Evolutionary conservation across 306 rosid species (phyloP).

Genomic region (Urtica urens): DNA sequence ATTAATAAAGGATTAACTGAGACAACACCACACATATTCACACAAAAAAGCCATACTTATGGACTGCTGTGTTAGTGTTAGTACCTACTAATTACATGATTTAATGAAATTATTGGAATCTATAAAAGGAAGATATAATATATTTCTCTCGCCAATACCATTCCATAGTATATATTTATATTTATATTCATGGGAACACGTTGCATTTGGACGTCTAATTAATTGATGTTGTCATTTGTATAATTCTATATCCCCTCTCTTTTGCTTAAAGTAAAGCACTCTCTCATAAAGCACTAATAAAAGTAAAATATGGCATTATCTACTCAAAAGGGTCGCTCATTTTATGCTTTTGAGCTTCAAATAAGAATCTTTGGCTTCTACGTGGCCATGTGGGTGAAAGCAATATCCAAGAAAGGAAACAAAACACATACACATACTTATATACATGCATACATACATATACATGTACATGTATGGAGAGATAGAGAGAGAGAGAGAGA

Average conservation of each 20-base stretch:
- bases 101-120: too few relatives aligned
- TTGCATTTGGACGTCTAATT: slow-evolving; percentile 30
- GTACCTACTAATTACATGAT: too few relatives aligned
- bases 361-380: slow-evolving; percentile 75
- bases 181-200: slow-evolving; percentile 20
- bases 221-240: not conserved
- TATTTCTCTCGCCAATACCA: too few relatives aligned
- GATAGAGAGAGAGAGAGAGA: slow-evolving; percentile 17
- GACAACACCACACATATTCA: too few relatives aligned
- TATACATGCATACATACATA: not conserved
- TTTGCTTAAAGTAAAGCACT: slow-evolving; percentile 82
- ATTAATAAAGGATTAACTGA: slow-evolving; percentile 13
- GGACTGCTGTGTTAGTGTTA: slow-evolving; percentile 20
- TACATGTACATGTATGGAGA: not conserved
- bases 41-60: slow-evolving; percentile 26
- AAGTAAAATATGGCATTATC: slow-evolving; percentile 99
- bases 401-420: slow-evolving; percentile 43
- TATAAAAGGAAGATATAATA: too few relatives aligned
- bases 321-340: slow-evolving; percentile 95
- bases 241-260: slow-evolving; percentile 19
- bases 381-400: slow-evolving; percentile 93
- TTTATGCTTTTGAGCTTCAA: slow-evolving; percentile 80
- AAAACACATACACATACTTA: too few relatives aligned
- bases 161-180: too few relatives aligned
- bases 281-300: slow-evolving; percentile 69